phyloP scores from a whole-genome alignment of 768 basidiomycete species.

The Phallus indusiatus region DNA sequence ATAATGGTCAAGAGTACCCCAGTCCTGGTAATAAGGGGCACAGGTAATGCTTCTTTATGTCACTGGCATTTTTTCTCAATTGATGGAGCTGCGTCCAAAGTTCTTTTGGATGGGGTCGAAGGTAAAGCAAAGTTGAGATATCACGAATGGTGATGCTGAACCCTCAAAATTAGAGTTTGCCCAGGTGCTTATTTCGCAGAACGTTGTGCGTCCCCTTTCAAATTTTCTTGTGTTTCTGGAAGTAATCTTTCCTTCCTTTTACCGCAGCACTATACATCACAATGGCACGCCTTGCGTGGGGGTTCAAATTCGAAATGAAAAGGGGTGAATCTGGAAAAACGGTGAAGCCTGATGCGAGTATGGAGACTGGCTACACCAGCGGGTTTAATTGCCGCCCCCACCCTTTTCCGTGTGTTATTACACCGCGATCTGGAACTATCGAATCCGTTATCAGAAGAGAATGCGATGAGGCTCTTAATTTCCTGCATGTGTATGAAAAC shows the following conservation, averaged over 20 bases:
- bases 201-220: constrained; percentile 7
- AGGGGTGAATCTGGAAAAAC: constrained; percentile 1
- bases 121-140: neutral
- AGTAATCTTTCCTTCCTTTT: neutral
- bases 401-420: constrained; percentile 9
- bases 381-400: constrained; percentile 12
- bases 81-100: neutral
- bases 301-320: constrained; percentile 8
- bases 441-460: constrained; percentile 8
- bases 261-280: constrained; percentile 12
- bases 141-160: neutral
- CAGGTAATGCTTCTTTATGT: neutral
- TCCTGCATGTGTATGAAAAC: constrained; percentile 7
- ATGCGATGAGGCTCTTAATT: constrained; percentile 9
- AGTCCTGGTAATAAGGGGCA: constrained; percentile 9
- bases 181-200: constrained; percentile 12
- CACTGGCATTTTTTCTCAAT: too few relatives aligned
- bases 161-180: constrained; percentile 5
- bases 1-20: constrained; percentile 5
- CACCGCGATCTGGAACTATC: neutral
- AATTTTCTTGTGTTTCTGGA: neutral
- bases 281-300: constrained; percentile 12
- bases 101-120: constrained; percentile 12
- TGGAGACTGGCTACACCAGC: constrained; percentile 12
- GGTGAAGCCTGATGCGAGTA: constrained; percentile 1